Evolutionary conservation across 768 basidiomycete species (phyloP).

Genomic region (Galerina marginata): DNA sequence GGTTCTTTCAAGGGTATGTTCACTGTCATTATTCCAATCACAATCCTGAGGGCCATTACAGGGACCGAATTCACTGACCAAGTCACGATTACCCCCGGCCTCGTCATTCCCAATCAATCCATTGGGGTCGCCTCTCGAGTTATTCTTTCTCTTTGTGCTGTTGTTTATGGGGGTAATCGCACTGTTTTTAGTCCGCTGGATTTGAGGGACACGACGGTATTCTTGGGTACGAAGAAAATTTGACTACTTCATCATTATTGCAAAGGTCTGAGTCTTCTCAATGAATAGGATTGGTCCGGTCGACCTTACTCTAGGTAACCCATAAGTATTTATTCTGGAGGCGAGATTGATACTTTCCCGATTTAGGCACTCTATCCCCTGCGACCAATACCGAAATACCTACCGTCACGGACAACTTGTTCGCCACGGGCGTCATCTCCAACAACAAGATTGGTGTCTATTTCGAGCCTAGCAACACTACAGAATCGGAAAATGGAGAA

Average conservation of each 20-base stretch:
- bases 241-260: not conserved
- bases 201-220: slow-evolving; percentile 64
- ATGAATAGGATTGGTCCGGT: slow-evolving; percentile 61
- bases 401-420: slow-evolving; percentile 63
- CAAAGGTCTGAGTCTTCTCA: not conserved
- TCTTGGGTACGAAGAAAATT: slow-evolving; percentile 50
- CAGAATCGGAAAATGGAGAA: slow-evolving; percentile 48
- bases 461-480: slow-evolving; percentile 50
- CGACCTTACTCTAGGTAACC: slow-evolving; percentile 50
- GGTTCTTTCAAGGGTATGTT: slow-evolving; percentile 59
- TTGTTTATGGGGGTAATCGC: not conserved
- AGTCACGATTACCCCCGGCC: slow-evolving; percentile 54
- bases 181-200: slow-evolving; percentile 34
- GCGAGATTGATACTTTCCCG: no score
- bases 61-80: slow-evolving; percentile 54
- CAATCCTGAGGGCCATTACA: not conserved
- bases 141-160: not conserved
- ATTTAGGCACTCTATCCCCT: slow-evolving; percentile 28
- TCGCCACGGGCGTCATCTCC: slow-evolving; percentile 41
- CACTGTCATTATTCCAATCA: not conserved
- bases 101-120: slow-evolving; percentile 59
- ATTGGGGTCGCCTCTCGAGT: slow-evolving; percentile 62
- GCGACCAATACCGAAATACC: slow-evolving; percentile 39
- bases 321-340: no score
- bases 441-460: slow-evolving; percentile 51